Base-by-base conservation (phyloP, 2,329 filamentous ascomycete species). In the Cytospora schulzeri region DNA sequence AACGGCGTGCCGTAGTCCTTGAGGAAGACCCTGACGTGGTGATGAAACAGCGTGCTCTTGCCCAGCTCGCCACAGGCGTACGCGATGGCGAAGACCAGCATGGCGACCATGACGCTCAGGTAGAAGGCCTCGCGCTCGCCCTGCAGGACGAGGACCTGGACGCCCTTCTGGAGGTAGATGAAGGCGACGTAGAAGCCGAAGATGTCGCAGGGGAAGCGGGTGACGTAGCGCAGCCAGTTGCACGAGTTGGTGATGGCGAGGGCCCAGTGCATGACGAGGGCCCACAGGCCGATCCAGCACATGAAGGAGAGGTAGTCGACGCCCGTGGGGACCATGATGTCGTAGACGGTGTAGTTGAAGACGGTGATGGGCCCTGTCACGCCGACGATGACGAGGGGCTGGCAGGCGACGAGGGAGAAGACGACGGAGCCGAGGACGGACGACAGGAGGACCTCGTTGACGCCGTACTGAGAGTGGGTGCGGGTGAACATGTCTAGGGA, bases 141-240 rank as follows among this genome's bases (percentile, higher is more conserved):
- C 71, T 96, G 90, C 15, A 89, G 84, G 52, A 88, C 89, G 24
- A 96, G 83, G 17, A 96, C 91, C 76, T 96, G 91, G 67, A 96
- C 89, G 19, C 92, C 92, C 77, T 96, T 96, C 73, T 96, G 92
- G 24, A 96, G 82, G 74, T 96, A 96, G 76, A 96, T 94, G 73
- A 91, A 93, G 63, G 92, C 92, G 56, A 96, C 92, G 74, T 96
- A 96, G 78, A 96, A 96, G 58, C 92, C 93, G 70, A 97, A 96
- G 71, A 94, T 95, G 75, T 97, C 93, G 77, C 93, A 96, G 28
- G 92, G 92, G 74, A 97, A 97, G 17, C 92, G 85, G 1, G 93
- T 97, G 26, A 97, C 92, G 76, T 93, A 96, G 72, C 88, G 89
- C n/a, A 97, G 81, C 71, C 85, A 90, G 76, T 96, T 95, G 80